phyloP scores from a whole-genome alignment of 495 filamentous ascomycete genomes.

The Sporormia fimetaria region DNA sequence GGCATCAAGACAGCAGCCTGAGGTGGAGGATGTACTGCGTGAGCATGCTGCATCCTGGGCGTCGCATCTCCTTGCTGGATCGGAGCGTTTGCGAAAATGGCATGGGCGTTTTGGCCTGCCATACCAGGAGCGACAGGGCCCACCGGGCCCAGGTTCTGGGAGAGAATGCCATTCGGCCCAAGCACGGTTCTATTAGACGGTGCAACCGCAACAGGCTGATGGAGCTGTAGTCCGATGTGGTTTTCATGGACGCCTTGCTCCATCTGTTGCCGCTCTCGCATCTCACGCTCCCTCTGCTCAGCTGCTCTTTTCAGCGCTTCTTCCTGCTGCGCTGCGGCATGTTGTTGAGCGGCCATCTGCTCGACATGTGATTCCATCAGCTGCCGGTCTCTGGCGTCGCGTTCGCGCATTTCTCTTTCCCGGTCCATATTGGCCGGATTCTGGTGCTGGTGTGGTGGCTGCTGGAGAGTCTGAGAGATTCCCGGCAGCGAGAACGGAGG shows the following conservation, averaged over 20 bases:
- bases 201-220: slow-evolving; percentile 68
- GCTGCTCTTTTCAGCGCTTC: slow-evolving; percentile 49
- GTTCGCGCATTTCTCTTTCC: slow-evolving; percentile 21
- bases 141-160: slow-evolving; percentile 52
- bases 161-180: slow-evolving; percentile 74
- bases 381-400: slow-evolving; percentile 21
- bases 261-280: slow-evolving; percentile 39
- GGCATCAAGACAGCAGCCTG: slow-evolving; percentile 30
- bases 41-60: slow-evolving; percentile 33
- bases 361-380: slow-evolving; percentile 16
- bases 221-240: slow-evolving; percentile 72
- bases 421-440: slow-evolving; percentile 13
- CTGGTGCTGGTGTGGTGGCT: slow-evolving; percentile 5
- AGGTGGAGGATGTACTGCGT: slow-evolving; percentile 21
- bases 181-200: slow-evolving; percentile 59
- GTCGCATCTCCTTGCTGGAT: slow-evolving; percentile 46
- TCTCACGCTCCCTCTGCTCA: slow-evolving; percentile 58
- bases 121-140: slow-evolving; percentile 42
- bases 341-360: slow-evolving; percentile 26
- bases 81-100: slow-evolving; percentile 55
- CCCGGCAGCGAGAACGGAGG: slow-evolving; percentile 21
- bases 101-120: slow-evolving; percentile 52
- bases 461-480: slow-evolving; percentile 24
- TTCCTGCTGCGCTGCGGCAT: too few species aligned
- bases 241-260: slow-evolving; percentile 62